phyloP scores from a whole-genome alignment of 176 grass and related monocot genomes.

The Cymbopogon citratus region DNA sequence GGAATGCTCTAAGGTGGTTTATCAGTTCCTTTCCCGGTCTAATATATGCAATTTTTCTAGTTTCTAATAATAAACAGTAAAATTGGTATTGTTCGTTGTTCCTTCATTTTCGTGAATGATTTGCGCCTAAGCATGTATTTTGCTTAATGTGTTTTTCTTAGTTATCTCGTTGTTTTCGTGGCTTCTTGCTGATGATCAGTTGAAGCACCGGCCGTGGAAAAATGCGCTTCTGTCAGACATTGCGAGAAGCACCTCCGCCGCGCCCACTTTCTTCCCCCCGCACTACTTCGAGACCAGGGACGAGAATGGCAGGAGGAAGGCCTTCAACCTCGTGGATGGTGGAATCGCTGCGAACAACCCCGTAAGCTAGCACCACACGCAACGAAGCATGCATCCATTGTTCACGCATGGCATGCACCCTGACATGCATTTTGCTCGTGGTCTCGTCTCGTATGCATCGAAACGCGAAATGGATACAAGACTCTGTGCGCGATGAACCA shows the following conservation, averaged over 20 bases:
- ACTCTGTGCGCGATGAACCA: conserved; percentile 50
- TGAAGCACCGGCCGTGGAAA: conserved; percentile 34
- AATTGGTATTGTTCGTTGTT: not conserved
- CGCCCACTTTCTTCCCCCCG: conserved; percentile 62
- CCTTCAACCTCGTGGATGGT: conserved; percentile 70
- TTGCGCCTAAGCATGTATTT: not conserved
- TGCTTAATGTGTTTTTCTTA: not conserved
- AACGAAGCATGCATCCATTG: too few species aligned
- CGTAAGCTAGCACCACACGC: conserved; percentile 15
- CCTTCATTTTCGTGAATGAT: not conserved
- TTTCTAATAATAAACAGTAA: too few species aligned
- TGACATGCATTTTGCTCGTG: too few species aligned
- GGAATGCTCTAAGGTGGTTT: too few species aligned
- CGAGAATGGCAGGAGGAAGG: not conserved
- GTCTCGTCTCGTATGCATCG: too few species aligned
- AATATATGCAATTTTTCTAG: too few species aligned
- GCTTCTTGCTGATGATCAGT: conserved; percentile 3
- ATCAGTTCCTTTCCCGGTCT: too few species aligned
- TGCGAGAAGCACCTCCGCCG: conserved; percentile 61
- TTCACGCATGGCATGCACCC: too few species aligned
- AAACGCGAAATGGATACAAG: not conserved
- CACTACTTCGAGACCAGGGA: conserved; percentile 58
- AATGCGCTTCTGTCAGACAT: conserved; percentile 64
- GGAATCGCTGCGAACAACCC: conserved; percentile 75
- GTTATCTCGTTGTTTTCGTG: not conserved